phyloP scores from a whole-genome alignment of 352 stramenopile species.

The Poterioochromonas sp. region DNA sequence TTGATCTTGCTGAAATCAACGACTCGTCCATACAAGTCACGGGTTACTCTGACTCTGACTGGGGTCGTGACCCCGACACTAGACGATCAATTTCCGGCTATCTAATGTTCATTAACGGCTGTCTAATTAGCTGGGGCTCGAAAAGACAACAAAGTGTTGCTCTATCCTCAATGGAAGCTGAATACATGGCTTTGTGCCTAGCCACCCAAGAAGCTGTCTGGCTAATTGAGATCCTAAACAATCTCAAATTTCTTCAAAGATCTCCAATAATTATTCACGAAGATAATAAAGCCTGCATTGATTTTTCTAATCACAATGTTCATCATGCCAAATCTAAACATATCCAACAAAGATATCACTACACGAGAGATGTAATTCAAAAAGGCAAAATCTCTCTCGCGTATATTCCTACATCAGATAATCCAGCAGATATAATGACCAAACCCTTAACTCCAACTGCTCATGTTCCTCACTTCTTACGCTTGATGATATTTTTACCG shows the following conservation, averaged over 20 bases:
- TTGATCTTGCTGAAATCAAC: background rate
- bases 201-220: constrained; percentile 23
- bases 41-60: constrained; percentile 20
- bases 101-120: background rate
- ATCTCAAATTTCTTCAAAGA: background rate
- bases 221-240: background rate
- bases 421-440: background rate
- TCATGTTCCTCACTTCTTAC: constrained; percentile 12
- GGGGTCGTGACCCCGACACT: background rate
- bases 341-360: constrained; percentile 7
- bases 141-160: background rate
- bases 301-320: background rate
- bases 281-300: constrained; percentile 3
- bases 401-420: background rate
- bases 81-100: constrained; percentile 13
- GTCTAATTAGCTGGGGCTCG: background rate
- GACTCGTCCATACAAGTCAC: background rate
- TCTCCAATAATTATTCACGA: background rate
- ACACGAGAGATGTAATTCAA: background rate
- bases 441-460: constrained; percentile 9
- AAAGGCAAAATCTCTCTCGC: background rate
- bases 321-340: constrained; percentile 3
- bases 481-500: constrained; percentile 2
- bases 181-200: constrained; percentile 16
- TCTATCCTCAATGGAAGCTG: constrained; percentile 18